Percentiles rank a stretch among this genome's conserved stretches.
These are phyloP conservation scores for Tubosaeta sp. DNA, from an alignment of 768 basidiomycete species.

Conservation along the genomic window DNA sequence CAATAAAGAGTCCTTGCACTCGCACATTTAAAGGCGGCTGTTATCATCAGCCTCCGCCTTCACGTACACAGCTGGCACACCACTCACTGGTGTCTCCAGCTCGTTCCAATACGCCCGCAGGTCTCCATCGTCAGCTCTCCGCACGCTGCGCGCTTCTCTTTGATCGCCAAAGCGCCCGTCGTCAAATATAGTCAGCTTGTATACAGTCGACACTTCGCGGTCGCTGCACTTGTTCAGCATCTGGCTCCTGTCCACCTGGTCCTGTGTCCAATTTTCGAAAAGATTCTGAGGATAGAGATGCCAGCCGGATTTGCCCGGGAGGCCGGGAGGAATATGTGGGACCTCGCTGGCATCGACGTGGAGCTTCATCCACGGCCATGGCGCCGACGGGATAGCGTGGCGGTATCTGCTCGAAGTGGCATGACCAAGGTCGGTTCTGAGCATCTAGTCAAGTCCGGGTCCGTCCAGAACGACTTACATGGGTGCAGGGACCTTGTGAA, in stretches of 20 bases:
- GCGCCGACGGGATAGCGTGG: slow-evolving; percentile 36
- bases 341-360: slow-evolving; percentile 12
- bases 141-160: slow-evolving; percentile 8
- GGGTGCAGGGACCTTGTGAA: slow-evolving; percentile 18
- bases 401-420: slow-evolving; percentile 20
- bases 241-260: slow-evolving; percentile 36
- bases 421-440: not conserved
- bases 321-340: not conserved
- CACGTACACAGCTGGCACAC: not conserved
- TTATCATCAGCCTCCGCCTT: not conserved
- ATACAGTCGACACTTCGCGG: slow-evolving; percentile 13
- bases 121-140: slow-evolving; percentile 8
- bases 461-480: slow-evolving; percentile 12
- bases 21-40: slow-evolving; percentile 27
- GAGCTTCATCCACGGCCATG: slow-evolving; percentile 39
- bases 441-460: not conserved
- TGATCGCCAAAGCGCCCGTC: slow-evolving; percentile 17
- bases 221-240: slow-evolving; percentile 26
- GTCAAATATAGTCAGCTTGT: slow-evolving; percentile 15
- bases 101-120: slow-evolving; percentile 28
- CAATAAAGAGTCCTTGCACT: slow-evolving; percentile 37
- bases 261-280: slow-evolving; percentile 51
- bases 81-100: slow-evolving; percentile 24
- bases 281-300: slow-evolving; percentile 45
- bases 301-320: slow-evolving; percentile 20